phyloP scores from a whole-genome alignment of 108 stramenopile genomes.

The Craspedostauros australis region DNA sequence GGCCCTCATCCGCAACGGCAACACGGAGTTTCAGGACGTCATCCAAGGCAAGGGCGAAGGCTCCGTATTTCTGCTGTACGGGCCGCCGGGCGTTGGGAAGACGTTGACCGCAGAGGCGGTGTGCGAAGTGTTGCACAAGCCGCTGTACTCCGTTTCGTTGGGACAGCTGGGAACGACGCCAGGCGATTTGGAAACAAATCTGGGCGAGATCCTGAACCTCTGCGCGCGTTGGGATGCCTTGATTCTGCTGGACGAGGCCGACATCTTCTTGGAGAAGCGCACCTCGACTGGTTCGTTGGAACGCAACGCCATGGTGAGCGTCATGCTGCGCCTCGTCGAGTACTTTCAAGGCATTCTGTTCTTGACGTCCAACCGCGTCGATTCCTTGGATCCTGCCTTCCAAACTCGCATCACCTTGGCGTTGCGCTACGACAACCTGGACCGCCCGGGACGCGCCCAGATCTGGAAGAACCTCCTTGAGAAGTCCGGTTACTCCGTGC shows the following conservation, averaged over 20 bases:
- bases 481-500: constrained; percentile 20
- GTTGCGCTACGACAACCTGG: constrained; percentile 46
- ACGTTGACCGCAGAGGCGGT: constrained; percentile 70
- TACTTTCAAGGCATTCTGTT: constrained; percentile 63
- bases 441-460: constrained; percentile 29
- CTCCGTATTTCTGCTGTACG: constrained; percentile 55
- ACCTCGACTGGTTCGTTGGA: constrained; percentile 41
- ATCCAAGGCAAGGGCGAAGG: constrained; percentile 61
- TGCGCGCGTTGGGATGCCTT: constrained; percentile 52
- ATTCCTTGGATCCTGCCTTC: constrained; percentile 66
- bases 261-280: constrained; percentile 50
- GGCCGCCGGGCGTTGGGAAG: constrained; percentile 59
- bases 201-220: constrained; percentile 46
- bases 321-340: constrained; percentile 63
- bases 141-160: constrained; percentile 52
- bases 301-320: constrained; percentile 68
- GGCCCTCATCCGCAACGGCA: constrained; percentile 35
- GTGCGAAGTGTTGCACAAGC: constrained; percentile 49
- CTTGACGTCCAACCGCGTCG: constrained; percentile 60
- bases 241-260: constrained; percentile 61
- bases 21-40: constrained; percentile 45
- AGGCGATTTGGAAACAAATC: constrained; percentile 38
- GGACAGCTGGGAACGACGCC: constrained; percentile 60
- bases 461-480: constrained; percentile 54
- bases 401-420: constrained; percentile 60